Percentiles rank a stretch among this genome's conserved stretches.
phyloP scores from a whole-genome alignment of 2,329 filamentous ascomycete species.

The Stagonosporopsis chrysanthemi region DNA sequence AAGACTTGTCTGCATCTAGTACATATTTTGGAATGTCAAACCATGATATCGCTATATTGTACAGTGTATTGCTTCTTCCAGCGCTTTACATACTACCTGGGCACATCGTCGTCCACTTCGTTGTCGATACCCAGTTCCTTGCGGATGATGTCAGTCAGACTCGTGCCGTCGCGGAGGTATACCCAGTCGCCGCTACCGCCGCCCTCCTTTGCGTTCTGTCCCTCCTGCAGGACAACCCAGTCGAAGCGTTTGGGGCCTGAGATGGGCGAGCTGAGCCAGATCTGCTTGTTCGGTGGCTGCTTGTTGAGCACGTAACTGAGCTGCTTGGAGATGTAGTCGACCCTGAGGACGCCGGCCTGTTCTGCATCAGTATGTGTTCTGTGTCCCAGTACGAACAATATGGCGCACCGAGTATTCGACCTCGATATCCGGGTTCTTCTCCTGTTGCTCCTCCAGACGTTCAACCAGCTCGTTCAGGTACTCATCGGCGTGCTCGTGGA shows the following conservation, averaged over 20 bases:
- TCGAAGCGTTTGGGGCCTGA: slow-evolving; percentile 95
- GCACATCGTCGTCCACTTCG: slow-evolving; percentile 41
- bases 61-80: background rate
- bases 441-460: slow-evolving; percentile 75
- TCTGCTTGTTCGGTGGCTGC: slow-evolving; percentile 95
- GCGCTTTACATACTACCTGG: slow-evolving; percentile 28
- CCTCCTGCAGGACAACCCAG: slow-evolving; percentile 78
- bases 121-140: slow-evolving; percentile 75
- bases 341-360: slow-evolving; percentile 84
- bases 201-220: slow-evolving; percentile 80
- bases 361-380: background rate
- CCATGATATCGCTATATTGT: background rate
- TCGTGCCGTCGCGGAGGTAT: slow-evolving; percentile 83
- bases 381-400: background rate
- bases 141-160: slow-evolving; percentile 74
- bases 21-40: background rate
- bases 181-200: slow-evolving; percentile 81
- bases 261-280: slow-evolving; percentile 92
- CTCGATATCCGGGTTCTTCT: slow-evolving; percentile 77
- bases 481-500: slow-evolving; percentile 77
- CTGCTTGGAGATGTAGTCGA: slow-evolving; percentile 73
- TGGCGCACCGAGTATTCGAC: slow-evolving; percentile 80
- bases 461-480: slow-evolving; percentile 70
- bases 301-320: slow-evolving; percentile 93
- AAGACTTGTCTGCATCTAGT: background rate